Evolutionary conservation across 1,139 yeast species (phyloP).

Genomic region (Hemisphaericaspora subhashii): DNA sequence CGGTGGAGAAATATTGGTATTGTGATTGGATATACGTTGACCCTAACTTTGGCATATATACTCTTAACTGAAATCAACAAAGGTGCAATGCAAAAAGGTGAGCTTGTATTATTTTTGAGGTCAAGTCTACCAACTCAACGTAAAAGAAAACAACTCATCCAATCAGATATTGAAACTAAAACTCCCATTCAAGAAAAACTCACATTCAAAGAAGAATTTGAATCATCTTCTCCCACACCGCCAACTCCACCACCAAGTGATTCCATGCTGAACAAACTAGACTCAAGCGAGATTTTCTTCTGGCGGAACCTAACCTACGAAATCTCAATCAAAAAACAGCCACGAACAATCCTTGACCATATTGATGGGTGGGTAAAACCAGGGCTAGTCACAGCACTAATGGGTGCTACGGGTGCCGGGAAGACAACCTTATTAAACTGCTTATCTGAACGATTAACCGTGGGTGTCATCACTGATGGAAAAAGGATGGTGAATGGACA

Average conservation of each 20-base stretch:
- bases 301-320: conserved; percentile 79
- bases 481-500: conserved; percentile 37
- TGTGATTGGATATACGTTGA: conserved; percentile 51
- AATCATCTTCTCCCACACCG: neutral
- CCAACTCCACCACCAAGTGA: neutral
- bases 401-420: conserved; percentile 36
- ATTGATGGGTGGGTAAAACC: conserved; percentile 64
- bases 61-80: conserved; percentile 60
- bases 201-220: neutral
- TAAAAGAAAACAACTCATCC: conserved; percentile 8
- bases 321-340: conserved; percentile 60
- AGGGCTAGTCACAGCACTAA: conserved; percentile 30
- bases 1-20: conserved; percentile 88
- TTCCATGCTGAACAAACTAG: neutral
- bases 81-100: conserved; percentile 83
- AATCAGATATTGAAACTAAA: conserved; percentile 6
- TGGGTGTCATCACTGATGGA: conserved; percentile 34
- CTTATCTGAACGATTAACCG: conserved; percentile 32
- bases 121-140: conserved; percentile 25
- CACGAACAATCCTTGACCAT: conserved; percentile 60
- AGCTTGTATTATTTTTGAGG: conserved; percentile 70
- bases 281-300: conserved; percentile 49
- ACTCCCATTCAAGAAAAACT: neutral
- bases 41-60: conserved; percentile 68
- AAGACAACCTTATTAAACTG: conserved; percentile 33